A percentile compares a stretch with the other conserved stretches of the same genome.
These are phyloP conservation scores for Trypanosoma mega DNA, from an alignment of 208 protist genomes.

Conservation along the genomic window DNA sequence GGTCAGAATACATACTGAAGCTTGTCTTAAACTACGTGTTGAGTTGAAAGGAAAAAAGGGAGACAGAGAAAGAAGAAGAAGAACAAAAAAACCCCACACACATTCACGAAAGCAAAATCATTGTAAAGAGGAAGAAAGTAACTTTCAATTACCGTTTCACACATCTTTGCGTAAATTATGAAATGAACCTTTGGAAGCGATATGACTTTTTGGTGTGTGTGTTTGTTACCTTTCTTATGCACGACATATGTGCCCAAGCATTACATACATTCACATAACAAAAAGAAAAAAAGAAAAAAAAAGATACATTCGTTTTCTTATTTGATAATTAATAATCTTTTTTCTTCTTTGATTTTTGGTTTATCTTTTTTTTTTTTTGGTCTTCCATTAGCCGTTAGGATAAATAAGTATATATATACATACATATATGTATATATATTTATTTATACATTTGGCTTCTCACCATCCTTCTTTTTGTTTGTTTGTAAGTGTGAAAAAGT, in stretches of 20 bases:
- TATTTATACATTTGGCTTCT: too few species aligned
- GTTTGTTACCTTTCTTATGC: too few species aligned
- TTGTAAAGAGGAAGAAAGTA: neutral
- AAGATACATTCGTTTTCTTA: constrained; percentile 14
- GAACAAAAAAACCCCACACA: neutral
- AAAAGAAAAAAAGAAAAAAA: constrained; percentile 24
- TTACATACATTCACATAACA: too few species aligned
- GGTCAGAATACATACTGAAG: neutral
- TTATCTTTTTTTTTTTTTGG: neutral
- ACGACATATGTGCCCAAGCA: too few species aligned
- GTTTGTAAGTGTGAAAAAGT: too few species aligned
- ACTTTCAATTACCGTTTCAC: too few species aligned
- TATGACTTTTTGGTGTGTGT: too few species aligned
- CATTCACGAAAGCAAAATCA: neutral
- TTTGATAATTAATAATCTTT: constrained; percentile 17
- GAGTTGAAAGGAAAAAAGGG: neutral
- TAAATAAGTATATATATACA: neutral
- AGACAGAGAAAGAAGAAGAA: neutral
- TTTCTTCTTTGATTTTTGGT: constrained; percentile 18
- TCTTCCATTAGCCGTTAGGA: neutral
- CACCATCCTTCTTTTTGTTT: too few species aligned
- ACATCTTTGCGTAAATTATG: too few species aligned
- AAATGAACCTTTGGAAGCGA: too few species aligned
- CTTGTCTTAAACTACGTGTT: neutral
- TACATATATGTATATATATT: neutral